These are phyloP conservation scores for Lithospermum erythrorhizon DNA, from an alignment of 257 asterid species.

Conservation along the genomic window DNA sequence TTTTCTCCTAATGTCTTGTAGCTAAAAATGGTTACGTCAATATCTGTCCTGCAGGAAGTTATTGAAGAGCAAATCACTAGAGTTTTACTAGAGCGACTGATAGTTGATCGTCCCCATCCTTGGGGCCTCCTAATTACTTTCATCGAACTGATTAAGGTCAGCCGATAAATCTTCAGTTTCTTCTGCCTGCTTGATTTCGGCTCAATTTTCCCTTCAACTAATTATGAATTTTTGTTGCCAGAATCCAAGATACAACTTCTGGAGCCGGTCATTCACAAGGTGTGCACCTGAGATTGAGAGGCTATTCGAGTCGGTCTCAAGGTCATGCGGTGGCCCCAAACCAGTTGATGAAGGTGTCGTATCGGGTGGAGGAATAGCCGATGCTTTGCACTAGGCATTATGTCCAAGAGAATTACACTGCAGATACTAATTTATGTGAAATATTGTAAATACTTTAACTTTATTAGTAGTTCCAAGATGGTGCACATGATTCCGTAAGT, in stretches of 20 bases:
- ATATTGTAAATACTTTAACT: neutral
- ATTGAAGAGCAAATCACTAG: conserved; percentile 95
- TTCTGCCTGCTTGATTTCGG: neutral
- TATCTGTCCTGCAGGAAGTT: conserved; percentile 49
- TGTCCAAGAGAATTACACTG: neutral
- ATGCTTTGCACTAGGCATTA: conserved; percentile 38
- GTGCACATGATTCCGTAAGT: neutral
- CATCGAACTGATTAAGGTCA: conserved; percentile 85
- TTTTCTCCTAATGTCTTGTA: neutral
- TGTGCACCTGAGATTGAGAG: conserved; percentile 96
- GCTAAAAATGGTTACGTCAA: neutral
- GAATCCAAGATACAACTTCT: conserved; percentile 90
- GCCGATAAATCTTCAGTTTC: neutral
- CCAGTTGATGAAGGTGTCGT: conserved; percentile 68
- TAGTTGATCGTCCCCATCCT: conserved; percentile 88
- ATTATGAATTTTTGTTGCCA: conserved; percentile 13
- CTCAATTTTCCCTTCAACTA: neutral
- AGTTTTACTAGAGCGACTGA: conserved; percentile 73
- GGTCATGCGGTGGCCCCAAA: conserved; percentile 93
- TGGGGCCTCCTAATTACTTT: conserved; percentile 94
- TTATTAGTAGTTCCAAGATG: neutral
- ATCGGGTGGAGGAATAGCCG: conserved; percentile 52
- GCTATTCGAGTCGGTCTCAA: conserved; percentile 76
- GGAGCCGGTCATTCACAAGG: conserved; percentile 81
- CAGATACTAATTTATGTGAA: neutral